Conservation (phyloP, 768 basidiomycete genomes). For the Mycena amicta region DNA sequence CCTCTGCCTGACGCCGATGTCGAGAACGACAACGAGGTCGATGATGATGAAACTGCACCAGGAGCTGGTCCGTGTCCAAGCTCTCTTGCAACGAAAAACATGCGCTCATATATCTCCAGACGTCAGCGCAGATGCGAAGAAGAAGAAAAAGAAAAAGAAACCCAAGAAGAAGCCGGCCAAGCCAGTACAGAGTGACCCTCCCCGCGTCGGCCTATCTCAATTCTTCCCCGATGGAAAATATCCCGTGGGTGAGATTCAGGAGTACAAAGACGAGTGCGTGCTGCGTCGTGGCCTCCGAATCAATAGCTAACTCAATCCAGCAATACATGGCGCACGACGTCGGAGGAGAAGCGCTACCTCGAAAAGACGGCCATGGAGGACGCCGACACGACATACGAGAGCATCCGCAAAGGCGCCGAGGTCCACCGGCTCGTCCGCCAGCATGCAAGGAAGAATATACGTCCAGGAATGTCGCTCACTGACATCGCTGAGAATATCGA, state of each 20-base stretch:
- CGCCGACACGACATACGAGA: slow-evolving; percentile 83
- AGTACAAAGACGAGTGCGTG: slow-evolving; percentile 89
- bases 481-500: slow-evolving; percentile 95
- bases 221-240: slow-evolving; percentile 86
- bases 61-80: background rate
- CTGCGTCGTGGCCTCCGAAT: slow-evolving; percentile 5
- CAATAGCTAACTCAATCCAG: slow-evolving; percentile 39
- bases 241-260: slow-evolving; percentile 89
- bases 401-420: slow-evolving; percentile 91
- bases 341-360: slow-evolving; percentile 83
- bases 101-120: background rate
- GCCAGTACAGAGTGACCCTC: slow-evolving; percentile 85
- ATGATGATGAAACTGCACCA: slow-evolving; percentile 9
- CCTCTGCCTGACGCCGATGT: slow-evolving; percentile 5
- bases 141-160: slow-evolving; percentile 96
- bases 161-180: slow-evolving; percentile 73
- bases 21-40: slow-evolving; percentile 9
- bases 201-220: slow-evolving; percentile 85
- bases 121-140: slow-evolving; percentile 54
- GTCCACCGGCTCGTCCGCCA: slow-evolving; percentile 91
- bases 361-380: slow-evolving; percentile 81
- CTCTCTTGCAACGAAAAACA: background rate
- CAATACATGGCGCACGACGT: slow-evolving; percentile 85
- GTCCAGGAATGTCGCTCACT: slow-evolving; percentile 92
- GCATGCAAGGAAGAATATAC: slow-evolving; percentile 80